Percentiles rank a stretch among this genome's conserved stretches.
phyloP scores from a whole-genome alignment of 257 asterid species.

The Jacaranda mimosifolia region DNA sequence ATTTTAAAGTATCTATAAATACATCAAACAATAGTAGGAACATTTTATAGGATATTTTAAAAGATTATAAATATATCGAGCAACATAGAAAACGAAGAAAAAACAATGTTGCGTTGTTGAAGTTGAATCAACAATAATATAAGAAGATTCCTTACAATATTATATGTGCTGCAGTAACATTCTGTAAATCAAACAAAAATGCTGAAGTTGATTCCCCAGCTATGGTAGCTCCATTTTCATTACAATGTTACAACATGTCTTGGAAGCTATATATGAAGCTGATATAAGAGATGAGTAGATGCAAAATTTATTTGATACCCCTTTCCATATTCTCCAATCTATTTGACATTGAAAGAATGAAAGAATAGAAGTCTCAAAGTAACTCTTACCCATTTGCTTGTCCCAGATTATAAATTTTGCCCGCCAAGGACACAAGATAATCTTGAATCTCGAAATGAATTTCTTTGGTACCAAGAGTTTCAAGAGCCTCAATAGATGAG shows the following conservation, averaged over 20 bases:
- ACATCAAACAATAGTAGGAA: no score
- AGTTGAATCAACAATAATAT: background rate
- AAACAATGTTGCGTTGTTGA: no score
- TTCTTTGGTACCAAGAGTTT: background rate
- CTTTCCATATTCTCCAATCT: background rate
- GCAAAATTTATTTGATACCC: background rate
- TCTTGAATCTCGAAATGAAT: background rate
- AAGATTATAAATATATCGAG: no score
- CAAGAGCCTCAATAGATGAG: background rate
- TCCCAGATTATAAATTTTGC: background rate
- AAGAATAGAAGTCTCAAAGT: slow-evolving; percentile 18
- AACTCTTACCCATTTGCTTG: slow-evolving; percentile 23
- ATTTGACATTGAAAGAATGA: slow-evolving; percentile 26
- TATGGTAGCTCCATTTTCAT: background rate
- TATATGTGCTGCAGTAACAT: background rate
- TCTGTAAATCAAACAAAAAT: background rate
- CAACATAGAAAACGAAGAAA: no score
- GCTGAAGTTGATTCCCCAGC: background rate
- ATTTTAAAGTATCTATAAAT: no score
- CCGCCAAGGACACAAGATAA: background rate
- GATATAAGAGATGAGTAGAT: background rate
- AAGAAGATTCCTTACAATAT: background rate
- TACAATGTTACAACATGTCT: background rate
- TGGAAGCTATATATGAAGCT: background rate
- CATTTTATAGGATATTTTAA: no score